Percentiles rank a stretch among this genome's conserved stretches.
phyloP scores from a whole-genome alignment of 129 eudicot species.

The Arctium minus region DNA sequence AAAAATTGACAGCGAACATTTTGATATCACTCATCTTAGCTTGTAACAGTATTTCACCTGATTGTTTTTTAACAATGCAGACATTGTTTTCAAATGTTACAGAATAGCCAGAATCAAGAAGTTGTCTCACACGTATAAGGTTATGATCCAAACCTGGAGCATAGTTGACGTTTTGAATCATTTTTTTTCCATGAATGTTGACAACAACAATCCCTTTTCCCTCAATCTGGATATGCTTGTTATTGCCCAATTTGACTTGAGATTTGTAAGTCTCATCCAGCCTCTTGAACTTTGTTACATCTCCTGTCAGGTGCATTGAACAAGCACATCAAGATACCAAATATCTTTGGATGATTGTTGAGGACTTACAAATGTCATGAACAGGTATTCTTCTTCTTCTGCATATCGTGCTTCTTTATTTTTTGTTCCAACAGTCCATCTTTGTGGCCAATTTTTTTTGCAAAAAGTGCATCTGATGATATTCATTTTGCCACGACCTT shows the following conservation, averaged over 20 bases:
- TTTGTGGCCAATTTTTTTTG: background rate
- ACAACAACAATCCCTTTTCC: background rate
- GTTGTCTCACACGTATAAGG: background rate
- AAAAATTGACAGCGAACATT: background rate
- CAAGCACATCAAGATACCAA: background rate
- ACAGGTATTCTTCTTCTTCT: background rate
- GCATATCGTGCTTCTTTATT: background rate
- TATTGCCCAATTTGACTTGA: background rate
- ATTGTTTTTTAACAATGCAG: background rate
- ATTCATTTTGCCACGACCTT: background rate
- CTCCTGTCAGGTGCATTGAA: background rate
- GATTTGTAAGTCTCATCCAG: background rate
- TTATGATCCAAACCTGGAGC: conserved; percentile 7
- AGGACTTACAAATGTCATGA: background rate
- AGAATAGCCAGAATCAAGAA: background rate
- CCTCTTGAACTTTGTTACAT: background rate
- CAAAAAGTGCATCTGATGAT: background rate
- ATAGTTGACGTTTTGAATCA: background rate
- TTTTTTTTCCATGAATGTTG: background rate
- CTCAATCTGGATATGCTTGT: background rate
- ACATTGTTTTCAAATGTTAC: background rate
- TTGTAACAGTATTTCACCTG: background rate
- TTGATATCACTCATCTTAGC: background rate
- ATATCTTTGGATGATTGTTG: too few relatives aligned
- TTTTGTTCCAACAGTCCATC: background rate